Base-by-base conservation (phyloP, 78 protist genomes). In the Cavenderia fasciculata region DNA sequence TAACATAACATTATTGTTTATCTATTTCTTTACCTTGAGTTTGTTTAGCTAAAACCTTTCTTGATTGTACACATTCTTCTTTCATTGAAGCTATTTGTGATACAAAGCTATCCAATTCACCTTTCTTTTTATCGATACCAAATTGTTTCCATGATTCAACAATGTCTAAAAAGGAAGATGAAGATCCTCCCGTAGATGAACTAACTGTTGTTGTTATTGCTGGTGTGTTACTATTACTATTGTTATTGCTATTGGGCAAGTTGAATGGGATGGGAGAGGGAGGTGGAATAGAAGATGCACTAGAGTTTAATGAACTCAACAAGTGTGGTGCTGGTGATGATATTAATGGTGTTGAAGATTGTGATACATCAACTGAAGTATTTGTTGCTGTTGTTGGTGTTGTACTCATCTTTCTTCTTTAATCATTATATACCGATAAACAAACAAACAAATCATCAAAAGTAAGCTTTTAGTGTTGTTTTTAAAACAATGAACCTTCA, bases 21-120 rank as follows among this genome's bases (percentile, higher is more conserved):
- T 18, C 54, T 49, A 62, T 18, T 14, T 18, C 12, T 14, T 18
- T 38, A 62, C 69, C 46, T 44, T 86, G 92, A 16, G 92, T 86
- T 43, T 70, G 79, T 68, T 86, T 75, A 11, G 92, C 92, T 25
- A 86, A 66, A 31, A 66, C 77, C 29, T 86, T 86, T 71, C 92
- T 62, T 44, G 72, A 49, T 44, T 74, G 74, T 40, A 74, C 46
- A 59, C 92, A 82, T 21, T 82, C 90, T 18, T 82, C 90, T 68
- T 82, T 82, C 7, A 56, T 29, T 11, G 70, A 38, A 5, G 77
- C 90, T 44, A 82, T 82, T 51, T 82, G 78, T 46, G 77, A 23
- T 7, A 82, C 68, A 56, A 52, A 66, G 36, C 59, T 68, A 19
- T 74, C 78, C 63, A 82, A 43, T 21, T 65, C 76, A 27, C 18